Base-by-base conservation (phyloP, 1,284 basidiomycete species). In the Trametes hirsuta region DNA sequence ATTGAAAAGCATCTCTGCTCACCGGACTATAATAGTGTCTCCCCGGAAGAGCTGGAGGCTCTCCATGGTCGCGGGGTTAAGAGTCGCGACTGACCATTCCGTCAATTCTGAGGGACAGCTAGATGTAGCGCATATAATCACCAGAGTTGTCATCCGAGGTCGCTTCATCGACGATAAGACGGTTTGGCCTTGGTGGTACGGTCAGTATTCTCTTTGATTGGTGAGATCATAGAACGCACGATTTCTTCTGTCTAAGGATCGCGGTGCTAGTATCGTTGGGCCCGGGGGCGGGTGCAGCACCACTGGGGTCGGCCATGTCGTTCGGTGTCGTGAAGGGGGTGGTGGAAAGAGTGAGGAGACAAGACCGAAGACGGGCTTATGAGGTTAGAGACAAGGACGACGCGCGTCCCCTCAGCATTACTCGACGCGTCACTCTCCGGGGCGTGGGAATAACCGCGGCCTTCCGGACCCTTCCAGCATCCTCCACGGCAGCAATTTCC, bases 11-110 rank as follows among this genome's bases (percentile, higher is more conserved):
- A 1, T 5, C 21, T 44, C 30, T 12, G 75, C 80, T 63, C 71
- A 95, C 93, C 93, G 84, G 65, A 95, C 85, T 70, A 95, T 95
- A 76, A 96, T 89, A 14, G 93, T 97, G 74, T 98, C 95, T 48
- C 95, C 95, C 59, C 95, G 88, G 85, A 99, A 99, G 53, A 99
- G 86, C 60, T 90, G 88, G 48, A 99, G 87, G 21, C 85, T 79
- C 77, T 99, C 97, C 97, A 99, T 98, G 50, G 97, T 99, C 41
- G 89, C 90, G 53, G 97, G 95, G 79, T 97, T 94, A 46, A 99
- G 83, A 42, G 94, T 96, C 50, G 95, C 96, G 66, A 98, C 96
- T 87, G 41, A 11, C 45, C 36, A n/a, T 5, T 30, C 55, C 9
- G 53, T 65, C 25, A 55, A 53, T 11, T 18, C 37, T 42, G 18